These are phyloP conservation scores for Escallonia rubra DNA, from an alignment of 129 eudicot species.

Conservation along the genomic window DNA sequence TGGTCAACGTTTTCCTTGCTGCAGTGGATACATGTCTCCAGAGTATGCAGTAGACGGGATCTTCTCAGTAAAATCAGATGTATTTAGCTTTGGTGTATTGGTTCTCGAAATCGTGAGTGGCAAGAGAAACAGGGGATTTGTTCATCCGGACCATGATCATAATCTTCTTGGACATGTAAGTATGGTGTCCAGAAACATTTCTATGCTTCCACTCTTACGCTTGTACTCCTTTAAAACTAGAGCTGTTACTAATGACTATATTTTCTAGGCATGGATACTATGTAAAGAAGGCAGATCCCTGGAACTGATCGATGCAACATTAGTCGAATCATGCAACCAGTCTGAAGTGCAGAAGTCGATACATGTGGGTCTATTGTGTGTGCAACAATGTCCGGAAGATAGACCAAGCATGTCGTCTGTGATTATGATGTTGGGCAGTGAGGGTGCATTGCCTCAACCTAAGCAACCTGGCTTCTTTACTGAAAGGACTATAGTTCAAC, in stretches of 20 bases:
- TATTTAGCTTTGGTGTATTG: slow-evolving; percentile 37
- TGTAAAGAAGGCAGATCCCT: slow-evolving; percentile 26
- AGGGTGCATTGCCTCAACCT: slow-evolving; percentile 20
- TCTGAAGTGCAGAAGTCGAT: slow-evolving; percentile 25
- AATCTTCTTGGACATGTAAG: slow-evolving; percentile 48
- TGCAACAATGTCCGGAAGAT: slow-evolving; percentile 41
- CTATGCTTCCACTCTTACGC: background rate
- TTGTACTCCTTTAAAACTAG: background rate
- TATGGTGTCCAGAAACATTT: background rate
- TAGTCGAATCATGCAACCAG: background rate
- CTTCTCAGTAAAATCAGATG: slow-evolving; percentile 31
- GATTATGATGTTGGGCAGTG: slow-evolving; percentile 35
- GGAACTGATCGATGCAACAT: slow-evolving; percentile 19
- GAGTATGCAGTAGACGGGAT: slow-evolving; percentile 36
- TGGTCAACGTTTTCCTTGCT: background rate
- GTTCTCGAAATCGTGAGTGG: slow-evolving; percentile 33
- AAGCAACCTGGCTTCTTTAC: slow-evolving; percentile 35
- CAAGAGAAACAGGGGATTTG: slow-evolving; percentile 31
- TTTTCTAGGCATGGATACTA: slow-evolving; percentile 42
- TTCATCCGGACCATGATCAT: slow-evolving; percentile 20
- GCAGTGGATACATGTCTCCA: slow-evolving; percentile 44
- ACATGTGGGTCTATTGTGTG: slow-evolving; percentile 33
- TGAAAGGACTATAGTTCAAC: slow-evolving; percentile 21
- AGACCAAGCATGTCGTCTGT: slow-evolving; percentile 28
- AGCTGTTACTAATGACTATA: background rate